Base-by-base conservation (phyloP, 2,329 filamentous ascomycete species). In the Claviceps sp. region DNA sequence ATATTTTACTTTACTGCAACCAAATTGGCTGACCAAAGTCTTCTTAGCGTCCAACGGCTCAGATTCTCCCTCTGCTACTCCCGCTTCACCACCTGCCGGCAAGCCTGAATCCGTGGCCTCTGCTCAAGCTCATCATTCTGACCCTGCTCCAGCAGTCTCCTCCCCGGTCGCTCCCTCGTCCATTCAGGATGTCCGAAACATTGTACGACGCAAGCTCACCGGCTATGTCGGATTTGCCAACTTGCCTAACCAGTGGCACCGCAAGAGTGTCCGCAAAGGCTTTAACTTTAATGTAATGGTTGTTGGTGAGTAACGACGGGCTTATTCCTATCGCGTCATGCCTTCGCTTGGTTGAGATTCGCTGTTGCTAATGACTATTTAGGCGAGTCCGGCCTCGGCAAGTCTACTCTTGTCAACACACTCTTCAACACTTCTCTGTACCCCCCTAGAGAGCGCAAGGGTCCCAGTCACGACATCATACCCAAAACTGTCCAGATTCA, bases 201-300 rank as follows among this genome's bases (percentile, higher is more conserved):
- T 98, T 69, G 91, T 98, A 63, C 88, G 93, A 72, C 83, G 93
- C 72, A 98, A 98, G 79, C 77, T 98, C 67, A 97, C 93, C 49
- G 93, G 93, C 66, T 98, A 97, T 65, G 93, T 98, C 65, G 93
- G 93, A 60, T 98, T 98, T 67, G 93, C 93, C 70, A 98, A 98
- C 71, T 74, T 98, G 67, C 93, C 93, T 58, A 98, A 98, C 76
- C 93, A 98, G 75, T 98, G 93, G 93, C 93, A 98, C 78, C 91
- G 93, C 72, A 98, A 98, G 85, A 96, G 90, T 82, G 93, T 98
- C 65, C 89, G 93, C 68, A 98, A 98, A 75, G 93, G 93, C 56
- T 98, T 98, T 82, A 98, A 97, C 81, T 98, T 98, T 80, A 98
- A 98, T 69, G 93, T 98, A 62, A 98, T 98, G 93, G 93, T 98